Percentiles rank a stretch among this genome's conserved stretches.
phyloP scores from a whole-genome alignment of 2,329 filamentous ascomycete genomes.

The Colletotrichum theobromicola region DNA sequence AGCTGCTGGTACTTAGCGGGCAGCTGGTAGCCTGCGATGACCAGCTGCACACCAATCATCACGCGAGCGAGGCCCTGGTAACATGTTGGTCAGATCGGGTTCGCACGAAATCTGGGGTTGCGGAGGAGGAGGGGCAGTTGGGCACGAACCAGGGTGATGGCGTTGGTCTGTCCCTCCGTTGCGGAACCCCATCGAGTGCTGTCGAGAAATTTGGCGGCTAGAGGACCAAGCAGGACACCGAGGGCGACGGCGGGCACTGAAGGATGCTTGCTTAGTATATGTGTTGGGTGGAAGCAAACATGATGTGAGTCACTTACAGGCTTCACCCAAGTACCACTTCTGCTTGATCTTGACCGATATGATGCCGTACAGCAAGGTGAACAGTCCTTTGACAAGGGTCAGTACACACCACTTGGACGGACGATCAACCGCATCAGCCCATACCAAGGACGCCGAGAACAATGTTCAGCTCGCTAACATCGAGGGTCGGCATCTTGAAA shows the following conservation, averaged over 20 bases:
- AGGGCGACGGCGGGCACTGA: constrained; percentile 59
- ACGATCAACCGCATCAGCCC: constrained; percentile 8
- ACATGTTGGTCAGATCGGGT: not conserved
- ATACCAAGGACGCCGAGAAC: constrained; percentile 50
- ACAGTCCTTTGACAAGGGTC: constrained; percentile 39
- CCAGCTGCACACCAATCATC: constrained; percentile 65
- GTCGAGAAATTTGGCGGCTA: constrained; percentile 58
- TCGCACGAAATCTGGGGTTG: not conserved
- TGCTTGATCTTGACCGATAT: constrained; percentile 58
- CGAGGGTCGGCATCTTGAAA: constrained; percentile 26
- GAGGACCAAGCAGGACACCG: constrained; percentile 59
- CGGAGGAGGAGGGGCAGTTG: not conserved
- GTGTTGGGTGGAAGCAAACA: fast-evolving
- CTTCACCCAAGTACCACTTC: constrained; percentile 60
- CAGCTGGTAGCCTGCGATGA: constrained; percentile 67
- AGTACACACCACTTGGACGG: not conserved
- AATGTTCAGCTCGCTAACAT: constrained; percentile 46
- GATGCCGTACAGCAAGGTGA: constrained; percentile 53
- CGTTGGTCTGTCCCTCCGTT: constrained; percentile 29
- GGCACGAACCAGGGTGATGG: constrained; percentile 43
- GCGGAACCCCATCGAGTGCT: constrained; percentile 44
- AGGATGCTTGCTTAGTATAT: not conserved
- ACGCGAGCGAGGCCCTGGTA: constrained; percentile 54
- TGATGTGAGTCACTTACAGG: constrained; percentile 39
- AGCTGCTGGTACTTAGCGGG: constrained; percentile 58